These are phyloP conservation scores for Phoma sp. DNA, from an alignment of 2,329 filamentous ascomycete species.

Conservation along the genomic window DNA sequence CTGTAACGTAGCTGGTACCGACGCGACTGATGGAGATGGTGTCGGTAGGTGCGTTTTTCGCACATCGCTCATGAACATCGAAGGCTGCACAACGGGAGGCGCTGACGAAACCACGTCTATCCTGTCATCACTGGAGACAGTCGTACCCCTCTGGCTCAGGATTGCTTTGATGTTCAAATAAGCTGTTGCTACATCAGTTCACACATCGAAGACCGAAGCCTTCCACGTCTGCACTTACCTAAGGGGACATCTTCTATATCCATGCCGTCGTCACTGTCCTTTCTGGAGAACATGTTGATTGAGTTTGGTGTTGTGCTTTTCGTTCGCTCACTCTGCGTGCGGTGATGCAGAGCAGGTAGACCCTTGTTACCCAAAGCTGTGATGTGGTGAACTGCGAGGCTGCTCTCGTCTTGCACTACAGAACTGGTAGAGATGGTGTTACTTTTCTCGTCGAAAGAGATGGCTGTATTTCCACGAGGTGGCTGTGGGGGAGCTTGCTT, in stretches of 20 bases:
- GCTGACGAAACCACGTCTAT: background rate
- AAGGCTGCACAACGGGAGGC: background rate
- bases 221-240: background rate
- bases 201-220: background rate
- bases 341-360: constrained; percentile 1
- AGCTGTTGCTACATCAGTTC: background rate
- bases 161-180: background rate
- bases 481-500: background rate
- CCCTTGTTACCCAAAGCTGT: background rate
- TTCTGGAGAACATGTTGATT: background rate
- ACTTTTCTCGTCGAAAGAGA: background rate
- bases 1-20: background rate
- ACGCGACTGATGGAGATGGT: constrained; percentile 4
- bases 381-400: background rate
- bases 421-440: background rate
- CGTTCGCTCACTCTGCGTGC: background rate
- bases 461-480: background rate
- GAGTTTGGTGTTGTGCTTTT: background rate
- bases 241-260: constrained; percentile 1
- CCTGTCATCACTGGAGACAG: background rate
- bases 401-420: constrained; percentile 1
- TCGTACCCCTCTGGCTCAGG: background rate
- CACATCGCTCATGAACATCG: background rate
- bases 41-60: background rate
- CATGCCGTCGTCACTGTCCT: background rate